These are phyloP conservation scores for Gossypium laxum DNA, from an alignment of 441 rosid species.

Conservation along the genomic window DNA sequence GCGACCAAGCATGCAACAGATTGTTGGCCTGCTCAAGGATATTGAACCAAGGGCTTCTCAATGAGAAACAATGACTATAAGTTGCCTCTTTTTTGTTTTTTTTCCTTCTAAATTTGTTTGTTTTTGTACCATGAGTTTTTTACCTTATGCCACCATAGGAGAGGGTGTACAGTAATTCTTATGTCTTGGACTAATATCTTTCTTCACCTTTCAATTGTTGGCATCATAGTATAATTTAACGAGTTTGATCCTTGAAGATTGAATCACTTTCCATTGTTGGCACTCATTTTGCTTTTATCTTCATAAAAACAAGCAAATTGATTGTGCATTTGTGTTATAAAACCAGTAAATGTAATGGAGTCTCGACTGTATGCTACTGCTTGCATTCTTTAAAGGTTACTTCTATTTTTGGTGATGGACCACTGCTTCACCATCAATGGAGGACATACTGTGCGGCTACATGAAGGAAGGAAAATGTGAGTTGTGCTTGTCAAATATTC, in stretches of 20 bases:
- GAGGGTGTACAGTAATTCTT: conserved; percentile 29
- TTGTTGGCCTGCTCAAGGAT: conserved; percentile 90
- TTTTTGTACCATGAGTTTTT: conserved; percentile 20
- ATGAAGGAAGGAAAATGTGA: background rate
- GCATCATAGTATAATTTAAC: conserved; percentile 18
- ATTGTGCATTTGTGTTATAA: background rate
- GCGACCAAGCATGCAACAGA: conserved; percentile 91
- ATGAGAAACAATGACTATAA: conserved; percentile 25
- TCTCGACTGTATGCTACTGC: background rate
- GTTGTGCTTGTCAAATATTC: background rate
- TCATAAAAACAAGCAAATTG: background rate
- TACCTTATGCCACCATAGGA: conserved; percentile 21
- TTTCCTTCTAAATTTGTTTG: conserved; percentile 13
- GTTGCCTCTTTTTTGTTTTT: background rate
- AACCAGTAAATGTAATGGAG: background rate
- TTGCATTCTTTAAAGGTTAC: background rate
- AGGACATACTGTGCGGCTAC: background rate
- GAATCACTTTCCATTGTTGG: background rate
- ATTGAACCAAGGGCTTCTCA: conserved; percentile 48
- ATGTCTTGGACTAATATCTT: conserved; percentile 20
- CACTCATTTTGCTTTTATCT: background rate
- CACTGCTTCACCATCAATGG: conserved; percentile 9
- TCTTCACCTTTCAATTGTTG: conserved; percentile 8
- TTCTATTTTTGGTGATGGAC: conserved; percentile 8
- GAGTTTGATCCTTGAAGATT: conserved; percentile 12